Conservation (phyloP, 345 rosid genomes). For the thale cress (Arabidopsis thaliana) region TAIR10.1 NC_003076.8:16958501-16959000, state of each 20-base stretch:
- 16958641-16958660: constrained; percentile 42
- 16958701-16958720: constrained; percentile 64
- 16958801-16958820: constrained; percentile 80
- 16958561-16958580: constrained; percentile 12
- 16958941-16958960: constrained; percentile 38
- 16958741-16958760: constrained; percentile 72
- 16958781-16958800: constrained; percentile 65
- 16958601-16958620: constrained; percentile 40
- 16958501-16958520: constrained; percentile 28
- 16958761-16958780: constrained; percentile 67
- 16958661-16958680: constrained; percentile 65
- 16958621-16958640: constrained; percentile 17
- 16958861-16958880: constrained; percentile 33
- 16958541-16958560: background rate
- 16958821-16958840: constrained; percentile 30
- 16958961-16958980: constrained; percentile 4
- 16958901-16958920: constrained; percentile 30
- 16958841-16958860: constrained; percentile 13
- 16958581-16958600: constrained; percentile 50
- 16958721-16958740: constrained; percentile 88
- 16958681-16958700: constrained; percentile 68
- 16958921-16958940: constrained; percentile 55
- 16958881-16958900: constrained; percentile 43
- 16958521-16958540: constrained; percentile 11
- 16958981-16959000: constrained; percentile 3